Percentiles rank a stretch among this genome's conserved stretches.
phyloP scores from a whole-genome alignment of 208 protist species.

The Trypanosoma conorhini region DNA sequence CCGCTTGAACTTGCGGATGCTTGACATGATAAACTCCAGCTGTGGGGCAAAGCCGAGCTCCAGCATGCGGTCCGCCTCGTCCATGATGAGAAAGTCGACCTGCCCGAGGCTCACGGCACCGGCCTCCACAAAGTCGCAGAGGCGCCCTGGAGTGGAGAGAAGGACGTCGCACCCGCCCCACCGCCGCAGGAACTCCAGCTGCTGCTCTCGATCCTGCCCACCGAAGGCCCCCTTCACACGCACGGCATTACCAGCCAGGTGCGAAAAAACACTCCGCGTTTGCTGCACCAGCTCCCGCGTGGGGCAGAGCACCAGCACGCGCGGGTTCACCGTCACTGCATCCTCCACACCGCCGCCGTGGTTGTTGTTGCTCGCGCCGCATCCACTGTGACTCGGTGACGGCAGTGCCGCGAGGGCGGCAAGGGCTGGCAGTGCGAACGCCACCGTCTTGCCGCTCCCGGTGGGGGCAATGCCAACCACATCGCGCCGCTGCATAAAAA shows the following conservation, averaged over 20 bases:
- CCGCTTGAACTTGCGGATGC: constrained; percentile 42
- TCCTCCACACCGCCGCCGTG: neutral
- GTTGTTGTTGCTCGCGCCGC: constrained; percentile 22
- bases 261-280: constrained; percentile 92
- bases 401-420: constrained; percentile 25
- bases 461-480: constrained; percentile 94
- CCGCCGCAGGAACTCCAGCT: constrained; percentile 80
- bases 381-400: neutral
- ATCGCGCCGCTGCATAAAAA: constrained; percentile 86
- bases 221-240: constrained; percentile 88
- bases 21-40: constrained; percentile 89
- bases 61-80: constrained; percentile 97
- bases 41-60: constrained; percentile 68
- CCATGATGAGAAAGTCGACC: constrained; percentile 91
- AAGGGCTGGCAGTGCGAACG: constrained; percentile 95
- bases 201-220: constrained; percentile 78
- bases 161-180: constrained; percentile 89
- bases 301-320: constrained; percentile 96
- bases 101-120: constrained; percentile 59
- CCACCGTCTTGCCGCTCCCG: constrained; percentile 96
- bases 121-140: constrained; percentile 52
- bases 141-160: constrained; percentile 77
- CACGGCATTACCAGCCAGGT: constrained; percentile 60
- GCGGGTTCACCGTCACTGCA: constrained; percentile 26
- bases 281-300: constrained; percentile 96